Conservation (phyloP, 2,329 filamentous ascomycete species). For the Arthrinium phaeospermum region DNA sequence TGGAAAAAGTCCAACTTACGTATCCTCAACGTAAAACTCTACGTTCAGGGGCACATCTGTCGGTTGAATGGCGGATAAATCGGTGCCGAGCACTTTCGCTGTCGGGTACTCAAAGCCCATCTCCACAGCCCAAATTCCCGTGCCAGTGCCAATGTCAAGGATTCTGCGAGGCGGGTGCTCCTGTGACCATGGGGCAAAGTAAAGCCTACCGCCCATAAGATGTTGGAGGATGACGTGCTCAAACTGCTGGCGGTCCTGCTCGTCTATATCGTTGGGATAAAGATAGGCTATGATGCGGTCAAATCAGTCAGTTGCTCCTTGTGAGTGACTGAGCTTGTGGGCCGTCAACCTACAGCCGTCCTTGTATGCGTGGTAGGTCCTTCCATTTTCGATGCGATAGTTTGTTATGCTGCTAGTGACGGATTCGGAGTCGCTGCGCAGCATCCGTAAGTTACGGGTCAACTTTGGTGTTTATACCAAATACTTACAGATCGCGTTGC, state of each 20-base stretch:
- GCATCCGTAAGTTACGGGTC: background rate
- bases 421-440: slow-evolving; percentile 31
- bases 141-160: slow-evolving; percentile 51
- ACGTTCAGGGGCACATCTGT: slow-evolving; percentile 73
- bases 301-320: background rate
- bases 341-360: slow-evolving; percentile 48
- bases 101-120: slow-evolving; percentile 67
- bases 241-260: slow-evolving; percentile 48
- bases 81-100: slow-evolving; percentile 65
- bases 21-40: slow-evolving; percentile 75
- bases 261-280: slow-evolving; percentile 51
- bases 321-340: background rate
- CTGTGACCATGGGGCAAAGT: slow-evolving; percentile 48
- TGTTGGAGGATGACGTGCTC: slow-evolving; percentile 44
- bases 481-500: background rate
- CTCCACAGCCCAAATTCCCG: slow-evolving; percentile 68
- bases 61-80: slow-evolving; percentile 72
- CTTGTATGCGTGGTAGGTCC: slow-evolving; percentile 54
- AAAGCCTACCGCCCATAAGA: slow-evolving; percentile 43
- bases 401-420: slow-evolving; percentile 32
- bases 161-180: slow-evolving; percentile 42
- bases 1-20: slow-evolving; percentile 44
- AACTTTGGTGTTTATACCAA: background rate
- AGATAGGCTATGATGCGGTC: slow-evolving; percentile 46
- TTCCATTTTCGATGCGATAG: slow-evolving; percentile 40